phyloP scores from a whole-genome alignment of 1,284 basidiomycete species.

The Athelia psychrophila region DNA sequence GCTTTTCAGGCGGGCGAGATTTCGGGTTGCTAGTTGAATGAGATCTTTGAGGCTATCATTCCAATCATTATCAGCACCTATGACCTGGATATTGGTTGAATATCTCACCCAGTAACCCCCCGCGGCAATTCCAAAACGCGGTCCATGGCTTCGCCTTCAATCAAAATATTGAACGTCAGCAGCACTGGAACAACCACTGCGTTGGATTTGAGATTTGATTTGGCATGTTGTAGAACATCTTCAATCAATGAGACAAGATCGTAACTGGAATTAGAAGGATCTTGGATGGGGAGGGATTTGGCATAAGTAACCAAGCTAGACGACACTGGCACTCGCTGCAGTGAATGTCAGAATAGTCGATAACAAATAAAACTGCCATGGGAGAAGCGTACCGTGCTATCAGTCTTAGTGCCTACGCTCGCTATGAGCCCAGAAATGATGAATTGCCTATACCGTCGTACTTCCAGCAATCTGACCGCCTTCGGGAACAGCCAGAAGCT shows the following conservation, averaged over 20 bases:
- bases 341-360: slow-evolving; percentile 11
- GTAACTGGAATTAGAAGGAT: slow-evolving; percentile 32
- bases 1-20: slow-evolving; percentile 70
- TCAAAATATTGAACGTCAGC: slow-evolving; percentile 69
- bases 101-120: slow-evolving; percentile 41
- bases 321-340: slow-evolving; percentile 67
- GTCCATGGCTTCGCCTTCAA: slow-evolving; percentile 61
- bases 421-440: slow-evolving; percentile 74
- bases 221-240: slow-evolving; percentile 54
- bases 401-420: slow-evolving; percentile 78
- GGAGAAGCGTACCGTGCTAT: slow-evolving; percentile 66
- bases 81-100: too few relatives aligned
- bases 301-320: slow-evolving; percentile 59
- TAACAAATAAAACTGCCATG: slow-evolving; percentile 7
- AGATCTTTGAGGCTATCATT: slow-evolving; percentile 42
- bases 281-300: slow-evolving; percentile 42
- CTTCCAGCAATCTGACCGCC: slow-evolving; percentile 65
- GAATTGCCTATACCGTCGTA: slow-evolving; percentile 56
- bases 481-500: slow-evolving; percentile 69
- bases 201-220: slow-evolving; percentile 59
- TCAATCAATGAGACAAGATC: slow-evolving; percentile 45
- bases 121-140: slow-evolving; percentile 38
- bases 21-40: slow-evolving; percentile 53
- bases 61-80: too few relatives aligned
- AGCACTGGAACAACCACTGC: slow-evolving; percentile 74